A percentile compares a stretch with the other conserved stretches of the same genome.
phyloP scores from a whole-genome alignment of 352 stramenopile species.

The Globisporangium recalcitrans region DNA sequence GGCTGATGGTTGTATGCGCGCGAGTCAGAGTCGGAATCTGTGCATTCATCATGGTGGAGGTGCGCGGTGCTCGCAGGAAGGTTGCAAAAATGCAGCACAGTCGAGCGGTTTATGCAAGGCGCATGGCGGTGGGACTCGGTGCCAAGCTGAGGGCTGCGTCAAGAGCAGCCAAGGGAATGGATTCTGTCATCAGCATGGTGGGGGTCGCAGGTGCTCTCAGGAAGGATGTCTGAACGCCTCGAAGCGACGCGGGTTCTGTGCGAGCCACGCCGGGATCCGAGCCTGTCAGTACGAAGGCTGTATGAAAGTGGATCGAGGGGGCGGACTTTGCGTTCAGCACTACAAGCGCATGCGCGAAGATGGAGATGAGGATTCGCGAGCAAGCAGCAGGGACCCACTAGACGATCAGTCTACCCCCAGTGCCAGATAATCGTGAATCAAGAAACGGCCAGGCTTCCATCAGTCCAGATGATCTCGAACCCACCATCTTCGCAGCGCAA shows the following conservation, averaged over 20 bases:
- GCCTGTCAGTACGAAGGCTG: slow-evolving; percentile 26
- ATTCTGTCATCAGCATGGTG: neutral
- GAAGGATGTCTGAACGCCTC: neutral
- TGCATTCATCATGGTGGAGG: neutral
- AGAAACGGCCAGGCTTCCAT: too few relatives aligned
- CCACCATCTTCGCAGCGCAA: too few relatives aligned
- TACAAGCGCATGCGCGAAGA: neutral
- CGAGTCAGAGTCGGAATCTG: neutral
- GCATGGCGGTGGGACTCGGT: slow-evolving; percentile 71
- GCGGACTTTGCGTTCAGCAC: slow-evolving; percentile 80
- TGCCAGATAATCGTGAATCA: too few relatives aligned
- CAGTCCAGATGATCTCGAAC: neutral
- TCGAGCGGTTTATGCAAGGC: slow-evolving; percentile 79
- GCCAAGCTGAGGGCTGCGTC: slow-evolving; percentile 11
- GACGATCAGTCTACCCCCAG: neutral
- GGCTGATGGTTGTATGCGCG: neutral
- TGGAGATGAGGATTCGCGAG: neutral
- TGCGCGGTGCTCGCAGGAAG: neutral
- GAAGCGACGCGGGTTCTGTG: slow-evolving; percentile 3
- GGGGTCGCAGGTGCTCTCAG: neutral
- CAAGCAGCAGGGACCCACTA: neutral
- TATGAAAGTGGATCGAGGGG: slow-evolving; percentile 83
- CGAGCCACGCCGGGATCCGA: neutral
- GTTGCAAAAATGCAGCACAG: slow-evolving; percentile 21
- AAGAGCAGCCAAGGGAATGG: neutral